Evolutionary conservation across 345 rosid genomes (phyloP).

Genomic region (Bruguiera sexangula): DNA sequence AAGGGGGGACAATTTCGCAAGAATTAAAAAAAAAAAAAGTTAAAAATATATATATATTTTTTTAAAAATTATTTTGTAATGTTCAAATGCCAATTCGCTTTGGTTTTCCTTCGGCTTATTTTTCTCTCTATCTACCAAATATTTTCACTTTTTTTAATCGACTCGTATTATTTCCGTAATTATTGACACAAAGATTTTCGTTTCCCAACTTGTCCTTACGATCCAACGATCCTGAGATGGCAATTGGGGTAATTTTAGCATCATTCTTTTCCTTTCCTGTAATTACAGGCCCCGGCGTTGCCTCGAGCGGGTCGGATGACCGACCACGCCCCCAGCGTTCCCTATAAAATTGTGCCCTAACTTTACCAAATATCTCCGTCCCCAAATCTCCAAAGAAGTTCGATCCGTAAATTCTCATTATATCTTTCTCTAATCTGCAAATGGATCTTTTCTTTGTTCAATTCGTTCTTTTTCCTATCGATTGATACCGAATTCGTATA

Average conservation of each 20-base stretch:
- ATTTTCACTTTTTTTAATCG: too few relatives aligned
- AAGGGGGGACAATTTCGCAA: too few relatives aligned
- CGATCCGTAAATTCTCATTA: background rate
- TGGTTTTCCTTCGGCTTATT: too few relatives aligned
- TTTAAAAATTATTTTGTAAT: too few relatives aligned
- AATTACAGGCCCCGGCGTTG: background rate
- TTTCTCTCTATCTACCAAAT: too few relatives aligned
- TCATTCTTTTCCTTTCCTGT: conserved; percentile 19
- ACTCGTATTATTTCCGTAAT: background rate
- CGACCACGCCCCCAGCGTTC: background rate
- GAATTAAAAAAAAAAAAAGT: too few relatives aligned
- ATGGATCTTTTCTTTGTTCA: background rate
- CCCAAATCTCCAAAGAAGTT: conserved; percentile 3
- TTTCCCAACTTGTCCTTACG: conserved; percentile 3
- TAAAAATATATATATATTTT: too few relatives aligned
- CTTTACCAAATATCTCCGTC: conserved; percentile 3
- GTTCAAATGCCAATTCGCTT: too few relatives aligned
- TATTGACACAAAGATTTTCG: background rate
- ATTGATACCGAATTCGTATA: conserved; percentile 11
- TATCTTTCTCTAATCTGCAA: background rate
- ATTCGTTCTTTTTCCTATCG: conserved; percentile 14
- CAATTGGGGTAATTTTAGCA: conserved; percentile 19
- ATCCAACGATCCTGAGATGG: conserved; percentile 16
- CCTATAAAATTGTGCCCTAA: conserved; percentile 23
- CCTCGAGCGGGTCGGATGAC: conserved; percentile 2